phyloP scores from a whole-genome alignment of 352 stramenopile species.

The Elongisporangium undulatum region DNA sequence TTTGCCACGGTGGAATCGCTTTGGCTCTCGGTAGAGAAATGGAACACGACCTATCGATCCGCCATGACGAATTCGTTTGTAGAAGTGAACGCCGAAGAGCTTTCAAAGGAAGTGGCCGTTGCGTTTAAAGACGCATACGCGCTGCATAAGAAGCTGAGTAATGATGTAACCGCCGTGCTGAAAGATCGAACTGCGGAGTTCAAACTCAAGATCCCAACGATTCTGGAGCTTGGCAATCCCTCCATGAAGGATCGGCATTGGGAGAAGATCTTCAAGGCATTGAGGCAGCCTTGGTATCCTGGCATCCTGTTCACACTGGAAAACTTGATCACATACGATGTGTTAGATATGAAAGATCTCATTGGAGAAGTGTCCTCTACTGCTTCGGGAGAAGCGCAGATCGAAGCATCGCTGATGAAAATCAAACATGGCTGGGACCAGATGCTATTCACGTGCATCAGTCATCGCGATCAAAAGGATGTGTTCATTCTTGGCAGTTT shows the following conservation, averaged over 20 bases:
- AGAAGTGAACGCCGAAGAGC: constrained; percentile 85
- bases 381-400: constrained; percentile 87
- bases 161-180: constrained; percentile 84
- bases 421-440: constrained; percentile 89
- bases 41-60: constrained; percentile 73
- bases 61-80: constrained; percentile 86
- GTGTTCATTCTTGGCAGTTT: constrained; percentile 90
- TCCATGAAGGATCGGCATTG: constrained; percentile 94
- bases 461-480: constrained; percentile 79
- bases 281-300: constrained; percentile 86
- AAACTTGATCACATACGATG: constrained; percentile 84
- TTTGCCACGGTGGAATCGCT: constrained; percentile 81
- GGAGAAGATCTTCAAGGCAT: constrained; percentile 91
- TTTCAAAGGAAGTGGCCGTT: constrained; percentile 82
- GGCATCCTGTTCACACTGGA: constrained; percentile 88
- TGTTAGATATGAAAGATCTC: constrained; percentile 87
- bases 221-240: constrained; percentile 90
- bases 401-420: constrained; percentile 85
- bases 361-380: constrained; percentile 82
- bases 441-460: constrained; percentile 81
- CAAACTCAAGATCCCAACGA: constrained; percentile 88
- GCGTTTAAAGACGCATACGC: constrained; percentile 89
- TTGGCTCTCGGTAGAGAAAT: constrained; percentile 83
- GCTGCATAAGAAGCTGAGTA: constrained; percentile 90
- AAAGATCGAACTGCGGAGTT: constrained; percentile 88